Conservation (phyloP, 2,329 filamentous ascomycete genomes). For the Dissoconium aciculare region DNA sequence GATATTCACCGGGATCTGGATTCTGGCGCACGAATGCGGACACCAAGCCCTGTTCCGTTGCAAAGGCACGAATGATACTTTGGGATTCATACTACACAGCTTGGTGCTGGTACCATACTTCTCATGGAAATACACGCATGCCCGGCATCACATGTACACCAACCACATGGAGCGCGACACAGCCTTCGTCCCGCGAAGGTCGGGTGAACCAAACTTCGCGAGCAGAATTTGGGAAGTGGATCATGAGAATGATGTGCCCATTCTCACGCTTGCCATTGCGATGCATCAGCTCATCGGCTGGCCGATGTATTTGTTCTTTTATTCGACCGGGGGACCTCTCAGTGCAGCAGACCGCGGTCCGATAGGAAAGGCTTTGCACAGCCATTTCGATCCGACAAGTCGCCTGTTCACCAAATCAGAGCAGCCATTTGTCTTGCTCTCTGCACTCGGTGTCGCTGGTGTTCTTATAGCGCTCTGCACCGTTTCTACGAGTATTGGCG, state of each 20-base stretch:
- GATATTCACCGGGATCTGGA: constrained; percentile 54
- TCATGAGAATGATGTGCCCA: constrained; percentile 18
- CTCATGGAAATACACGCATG: constrained; percentile 57
- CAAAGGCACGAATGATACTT: constrained; percentile 41
- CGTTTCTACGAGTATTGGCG: constrained; percentile 15
- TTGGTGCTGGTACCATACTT: constrained; percentile 55
- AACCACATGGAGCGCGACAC: constrained; percentile 22
- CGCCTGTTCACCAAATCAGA: constrained; percentile 35
- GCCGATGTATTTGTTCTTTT: constrained; percentile 17
- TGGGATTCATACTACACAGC: constrained; percentile 53
- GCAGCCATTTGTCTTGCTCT: constrained; percentile 40
- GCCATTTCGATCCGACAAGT: constrained; percentile 43
- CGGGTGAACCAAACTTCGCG: constrained; percentile 4
- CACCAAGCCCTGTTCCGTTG: constrained; percentile 52
- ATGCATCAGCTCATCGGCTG: constrained; percentile 19
- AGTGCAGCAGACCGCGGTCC: constrained; percentile 7
- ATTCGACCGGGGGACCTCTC: constrained; percentile 12
- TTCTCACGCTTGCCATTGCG: constrained; percentile 11
- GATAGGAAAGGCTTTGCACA: constrained; percentile 40
- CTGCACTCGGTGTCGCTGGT: constrained; percentile 44
- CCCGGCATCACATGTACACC: constrained; percentile 54
- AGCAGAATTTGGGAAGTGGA: constrained; percentile 5
- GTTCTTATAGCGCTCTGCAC: constrained; percentile 39
- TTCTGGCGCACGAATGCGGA: constrained; percentile 56
- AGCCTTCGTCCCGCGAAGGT: constrained; percentile 23